A percentile compares a stretch with the other conserved stretches of the same genome.
Evolutionary conservation across 306 rosid species (phyloP).

Genomic region (Myrica gale): DNA sequence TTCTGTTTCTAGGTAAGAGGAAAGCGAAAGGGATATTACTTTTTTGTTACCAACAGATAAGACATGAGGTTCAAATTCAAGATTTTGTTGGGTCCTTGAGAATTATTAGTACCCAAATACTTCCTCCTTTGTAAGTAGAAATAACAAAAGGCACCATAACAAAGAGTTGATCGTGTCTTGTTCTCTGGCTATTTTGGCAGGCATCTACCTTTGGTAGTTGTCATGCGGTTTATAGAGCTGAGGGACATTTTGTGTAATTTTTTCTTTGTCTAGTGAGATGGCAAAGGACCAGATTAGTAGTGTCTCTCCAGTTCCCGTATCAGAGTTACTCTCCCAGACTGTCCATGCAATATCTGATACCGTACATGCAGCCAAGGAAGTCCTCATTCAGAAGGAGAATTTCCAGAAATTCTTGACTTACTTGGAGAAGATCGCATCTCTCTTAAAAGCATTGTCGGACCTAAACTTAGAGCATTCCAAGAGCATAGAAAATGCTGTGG

Average conservation of each 20-base stretch:
- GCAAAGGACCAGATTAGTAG: constrained; percentile 27
- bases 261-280: constrained; percentile 31
- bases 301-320: constrained; percentile 30
- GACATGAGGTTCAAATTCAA: neutral
- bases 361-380: constrained; percentile 41
- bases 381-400: constrained; percentile 47
- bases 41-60: neutral
- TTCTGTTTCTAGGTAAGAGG: neutral
- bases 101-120: neutral
- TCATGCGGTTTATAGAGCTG: constrained; percentile 19
- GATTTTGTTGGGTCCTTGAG: neutral
- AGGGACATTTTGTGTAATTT: neutral
- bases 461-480: constrained; percentile 25
- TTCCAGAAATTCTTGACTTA: constrained; percentile 38
- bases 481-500: constrained; percentile 38
- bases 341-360: constrained; percentile 33
- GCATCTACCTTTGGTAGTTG: constrained; percentile 19
- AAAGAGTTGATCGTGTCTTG: constrained; percentile 10
- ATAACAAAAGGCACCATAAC: neutral
- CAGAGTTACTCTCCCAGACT: constrained; percentile 44
- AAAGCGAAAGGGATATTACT: neutral
- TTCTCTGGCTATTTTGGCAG: constrained; percentile 24
- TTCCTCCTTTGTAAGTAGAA: neutral
- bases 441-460: constrained; percentile 39
- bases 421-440: constrained; percentile 38